Conservation (phyloP, 768 basidiomycete species). For the Trametes punicea region DNA sequence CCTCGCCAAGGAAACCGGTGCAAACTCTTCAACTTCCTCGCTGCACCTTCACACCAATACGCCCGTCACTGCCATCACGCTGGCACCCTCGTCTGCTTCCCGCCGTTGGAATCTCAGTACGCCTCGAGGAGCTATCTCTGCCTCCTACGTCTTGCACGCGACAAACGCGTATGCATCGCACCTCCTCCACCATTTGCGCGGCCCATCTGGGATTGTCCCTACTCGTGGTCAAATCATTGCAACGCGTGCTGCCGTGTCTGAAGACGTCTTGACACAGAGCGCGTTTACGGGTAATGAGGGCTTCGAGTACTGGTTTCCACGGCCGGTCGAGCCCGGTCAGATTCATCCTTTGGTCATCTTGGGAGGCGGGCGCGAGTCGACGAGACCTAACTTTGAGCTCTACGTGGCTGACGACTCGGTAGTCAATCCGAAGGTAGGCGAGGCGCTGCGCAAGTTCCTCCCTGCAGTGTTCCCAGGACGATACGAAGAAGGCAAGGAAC, state of each 20-base stretch:
- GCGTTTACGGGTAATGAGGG: slow-evolving; percentile 46
- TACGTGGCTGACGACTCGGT: slow-evolving; percentile 57
- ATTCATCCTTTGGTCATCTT: slow-evolving; percentile 62
- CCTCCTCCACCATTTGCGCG: slow-evolving; percentile 66
- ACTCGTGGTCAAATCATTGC: slow-evolving; percentile 67
- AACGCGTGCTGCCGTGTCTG: slow-evolving; percentile 39
- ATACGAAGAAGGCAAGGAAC: slow-evolving; percentile 45
- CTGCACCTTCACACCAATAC: slow-evolving; percentile 71
- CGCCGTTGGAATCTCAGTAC: slow-evolving; percentile 58
- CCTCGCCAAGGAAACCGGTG: slow-evolving; percentile 30
- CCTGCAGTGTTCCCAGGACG: slow-evolving; percentile 53
- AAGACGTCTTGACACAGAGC: slow-evolving; percentile 38
- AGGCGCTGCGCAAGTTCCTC: slow-evolving; percentile 54
- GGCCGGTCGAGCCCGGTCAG: slow-evolving; percentile 38
- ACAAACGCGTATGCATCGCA: slow-evolving; percentile 83
- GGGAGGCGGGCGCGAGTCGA: slow-evolving; percentile 59
- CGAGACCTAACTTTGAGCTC: slow-evolving; percentile 44
- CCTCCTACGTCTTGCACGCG: slow-evolving; percentile 73
- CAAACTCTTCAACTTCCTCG: slow-evolving; percentile 31
- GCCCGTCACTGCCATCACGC: slow-evolving; percentile 49
- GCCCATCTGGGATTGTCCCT: slow-evolving; percentile 57
- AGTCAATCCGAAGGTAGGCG: slow-evolving; percentile 46
- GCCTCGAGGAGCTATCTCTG: slow-evolving; percentile 58
- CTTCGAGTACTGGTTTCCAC: slow-evolving; percentile 82
- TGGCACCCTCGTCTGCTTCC: slow-evolving; percentile 5